These are phyloP conservation scores for Sphaceloma murrayae DNA, from an alignment of 2,329 filamentous ascomycete genomes.

Conservation along the genomic window DNA sequence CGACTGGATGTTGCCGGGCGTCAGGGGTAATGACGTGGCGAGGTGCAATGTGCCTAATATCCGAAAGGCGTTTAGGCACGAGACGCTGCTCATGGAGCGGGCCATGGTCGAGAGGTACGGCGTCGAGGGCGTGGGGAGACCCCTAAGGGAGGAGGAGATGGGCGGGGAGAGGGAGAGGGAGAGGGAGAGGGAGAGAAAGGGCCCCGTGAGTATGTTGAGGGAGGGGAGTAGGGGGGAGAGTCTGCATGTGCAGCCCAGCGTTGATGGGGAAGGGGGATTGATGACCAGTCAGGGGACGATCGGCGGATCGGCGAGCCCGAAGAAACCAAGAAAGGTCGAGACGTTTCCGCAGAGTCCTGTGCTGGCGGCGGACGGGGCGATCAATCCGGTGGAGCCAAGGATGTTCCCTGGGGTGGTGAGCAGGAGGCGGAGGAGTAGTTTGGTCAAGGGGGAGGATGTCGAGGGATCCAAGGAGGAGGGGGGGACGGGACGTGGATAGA, in stretches of 20 bases:
- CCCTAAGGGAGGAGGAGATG: constrained; percentile 22
- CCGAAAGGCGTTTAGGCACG: constrained; percentile 77
- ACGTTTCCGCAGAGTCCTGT: constrained; percentile 12
- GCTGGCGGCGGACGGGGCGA: constrained; percentile 33
- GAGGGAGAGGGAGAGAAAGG: not conserved
- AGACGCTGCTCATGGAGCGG: constrained; percentile 75
- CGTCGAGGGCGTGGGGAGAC: constrained; percentile 18
- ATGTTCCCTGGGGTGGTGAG: constrained; percentile 63
- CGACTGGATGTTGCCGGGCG: constrained; percentile 67
- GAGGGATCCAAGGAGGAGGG: not conserved
- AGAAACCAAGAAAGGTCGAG: constrained; percentile 2
- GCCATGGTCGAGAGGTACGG: constrained; percentile 42
- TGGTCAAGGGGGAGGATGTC: constrained; percentile 9
- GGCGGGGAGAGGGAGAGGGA: not conserved
- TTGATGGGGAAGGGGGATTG: not conserved
- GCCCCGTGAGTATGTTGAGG: not conserved
- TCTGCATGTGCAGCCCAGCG: constrained; percentile 23
- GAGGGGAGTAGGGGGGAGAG: not conserved
- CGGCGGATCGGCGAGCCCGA: constrained; percentile 1
- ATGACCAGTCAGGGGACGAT: not conserved
- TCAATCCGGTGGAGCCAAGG: constrained; percentile 44
- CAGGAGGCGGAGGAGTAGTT: constrained; percentile 31
- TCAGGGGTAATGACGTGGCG: constrained; percentile 78
- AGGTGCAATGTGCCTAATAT: constrained; percentile 96
- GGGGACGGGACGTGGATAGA: not conserved